Conservation (phyloP, 495 filamentous ascomycete species). For the Neurospora sp. region DNA sequence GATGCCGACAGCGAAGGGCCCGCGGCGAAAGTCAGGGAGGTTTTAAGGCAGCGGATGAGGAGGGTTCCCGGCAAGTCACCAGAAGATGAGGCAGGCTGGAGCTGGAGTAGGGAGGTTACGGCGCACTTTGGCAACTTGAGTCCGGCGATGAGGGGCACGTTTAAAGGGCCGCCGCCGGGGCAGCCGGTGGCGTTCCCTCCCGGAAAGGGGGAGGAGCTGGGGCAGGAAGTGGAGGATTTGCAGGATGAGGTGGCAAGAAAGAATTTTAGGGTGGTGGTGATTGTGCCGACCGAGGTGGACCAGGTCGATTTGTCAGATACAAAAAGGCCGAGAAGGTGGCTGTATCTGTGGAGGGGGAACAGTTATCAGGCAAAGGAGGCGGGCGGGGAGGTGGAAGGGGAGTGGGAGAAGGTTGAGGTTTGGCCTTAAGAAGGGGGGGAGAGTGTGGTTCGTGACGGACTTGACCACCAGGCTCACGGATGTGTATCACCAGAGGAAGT, state of each 20-base stretch:
- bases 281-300: conserved; percentile 74
- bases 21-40: conserved; percentile 32
- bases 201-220: conserved; percentile 42
- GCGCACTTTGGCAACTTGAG: conserved; percentile 81
- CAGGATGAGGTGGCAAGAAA: conserved; percentile 56
- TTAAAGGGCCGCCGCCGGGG: conserved; percentile 69
- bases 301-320: conserved; percentile 60
- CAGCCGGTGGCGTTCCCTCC: conserved; percentile 37
- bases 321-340: conserved; percentile 52
- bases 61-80: conserved; percentile 5
- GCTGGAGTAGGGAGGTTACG: conserved; percentile 62
- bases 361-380: conserved; percentile 14
- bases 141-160: conserved; percentile 69
- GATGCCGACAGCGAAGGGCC: conserved; percentile 41
- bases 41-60: conserved; percentile 40
- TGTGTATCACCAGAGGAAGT: not conserved
- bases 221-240: conserved; percentile 58
- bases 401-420: conserved; percentile 69
- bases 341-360: conserved; percentile 46
- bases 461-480: not conserved
- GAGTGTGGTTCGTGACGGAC: not conserved
- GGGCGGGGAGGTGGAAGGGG: conserved; percentile 34
- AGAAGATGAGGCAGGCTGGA: conserved; percentile 37
- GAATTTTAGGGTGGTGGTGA: conserved; percentile 81
- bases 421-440: conserved; percentile 52